These are phyloP conservation scores for Prunus davidiana DNA, from an alignment of 306 rosid genomes.

Conservation along the genomic window DNA sequence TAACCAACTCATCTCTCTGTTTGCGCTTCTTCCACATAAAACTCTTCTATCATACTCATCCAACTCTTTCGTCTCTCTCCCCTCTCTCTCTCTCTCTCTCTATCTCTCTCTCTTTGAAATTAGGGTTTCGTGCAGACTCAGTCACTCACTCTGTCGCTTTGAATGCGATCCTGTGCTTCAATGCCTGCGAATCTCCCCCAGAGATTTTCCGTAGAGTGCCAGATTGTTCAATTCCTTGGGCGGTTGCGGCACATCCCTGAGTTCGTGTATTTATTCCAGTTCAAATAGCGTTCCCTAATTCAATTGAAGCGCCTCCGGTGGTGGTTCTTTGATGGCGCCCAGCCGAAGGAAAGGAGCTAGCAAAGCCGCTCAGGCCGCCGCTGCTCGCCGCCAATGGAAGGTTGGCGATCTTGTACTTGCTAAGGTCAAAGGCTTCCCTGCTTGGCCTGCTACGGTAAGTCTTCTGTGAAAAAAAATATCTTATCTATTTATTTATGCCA, in stretches of 20 bases:
- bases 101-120: slow-evolving; percentile 21
- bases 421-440: slow-evolving; percentile 92
- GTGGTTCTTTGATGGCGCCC: slow-evolving; percentile 63
- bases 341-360: slow-evolving; percentile 71
- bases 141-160: not conserved
- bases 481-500: not conserved
- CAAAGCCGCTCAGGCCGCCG: slow-evolving; percentile 79
- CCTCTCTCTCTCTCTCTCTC: not conserved
- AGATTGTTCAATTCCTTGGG: slow-evolving; percentile 34
- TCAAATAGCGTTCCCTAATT: slow-evolving; percentile 32
- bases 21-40: slow-evolving; percentile 61
- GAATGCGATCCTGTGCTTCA: slow-evolving; percentile 35
- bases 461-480: not conserved
- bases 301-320: slow-evolving; percentile 30
- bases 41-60: slow-evolving; percentile 16
- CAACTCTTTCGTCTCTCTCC: not conserved
- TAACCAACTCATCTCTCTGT: slow-evolving; percentile 51
- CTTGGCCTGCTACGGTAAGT: slow-evolving; percentile 95
- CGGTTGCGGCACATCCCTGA: slow-evolving; percentile 34
- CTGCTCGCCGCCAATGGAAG: slow-evolving; percentile 86
- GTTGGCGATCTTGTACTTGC: slow-evolving; percentile 98
- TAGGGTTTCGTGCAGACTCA: slow-evolving; percentile 43
- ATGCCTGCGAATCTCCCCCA: slow-evolving; percentile 56
- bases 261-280: slow-evolving; percentile 26
- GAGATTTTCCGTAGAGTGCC: slow-evolving; percentile 34